Evolutionary conservation across 805 yeast species (phyloP).

Genomic region (Brettanomyces naardenensis): DNA sequence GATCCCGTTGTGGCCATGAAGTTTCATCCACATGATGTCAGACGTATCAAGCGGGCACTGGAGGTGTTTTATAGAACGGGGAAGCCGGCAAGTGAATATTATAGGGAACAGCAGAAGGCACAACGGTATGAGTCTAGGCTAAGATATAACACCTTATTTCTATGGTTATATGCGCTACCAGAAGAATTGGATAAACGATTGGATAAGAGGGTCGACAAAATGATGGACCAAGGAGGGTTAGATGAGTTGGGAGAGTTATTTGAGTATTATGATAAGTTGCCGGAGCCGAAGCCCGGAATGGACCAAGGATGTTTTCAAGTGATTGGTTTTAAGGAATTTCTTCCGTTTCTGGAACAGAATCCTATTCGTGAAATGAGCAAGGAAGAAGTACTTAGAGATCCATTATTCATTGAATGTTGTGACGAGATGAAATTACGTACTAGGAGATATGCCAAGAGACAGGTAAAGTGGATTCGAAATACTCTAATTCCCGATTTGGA

Average conservation of each 20-base stretch:
- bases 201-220: slow-evolving; percentile 74
- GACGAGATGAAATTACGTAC: slow-evolving; percentile 80
- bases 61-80: slow-evolving; percentile 72
- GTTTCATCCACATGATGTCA: slow-evolving; percentile 85
- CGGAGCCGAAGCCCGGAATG: slow-evolving; percentile 29
- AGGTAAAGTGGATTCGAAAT: slow-evolving; percentile 84
- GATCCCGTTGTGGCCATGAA: slow-evolving; percentile 74
- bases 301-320: slow-evolving; percentile 89
- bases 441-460: slow-evolving; percentile 78
- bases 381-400: slow-evolving; percentile 7
- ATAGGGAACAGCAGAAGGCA: slow-evolving; percentile 44
- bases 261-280: slow-evolving; percentile 29
- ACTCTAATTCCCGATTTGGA: slow-evolving; percentile 53
- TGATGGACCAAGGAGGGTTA: slow-evolving; percentile 66
- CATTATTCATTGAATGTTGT: slow-evolving; percentile 37
- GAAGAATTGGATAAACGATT: slow-evolving; percentile 51
- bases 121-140: slow-evolving; percentile 37
- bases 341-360: slow-evolving; percentile 38
- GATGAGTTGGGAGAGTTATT: slow-evolving; percentile 61
- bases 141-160: slow-evolving; percentile 53
- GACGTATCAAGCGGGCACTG: slow-evolving; percentile 72
- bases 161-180: slow-evolving; percentile 77
- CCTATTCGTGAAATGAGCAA: neutral
- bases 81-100: slow-evolving; percentile 60
- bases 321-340: slow-evolving; percentile 85